Percentiles rank a stretch among this genome's conserved stretches.
Evolutionary conservation across 2,329 filamentous ascomycete species (phyloP).

Genomic region (Alternaria panax): DNA sequence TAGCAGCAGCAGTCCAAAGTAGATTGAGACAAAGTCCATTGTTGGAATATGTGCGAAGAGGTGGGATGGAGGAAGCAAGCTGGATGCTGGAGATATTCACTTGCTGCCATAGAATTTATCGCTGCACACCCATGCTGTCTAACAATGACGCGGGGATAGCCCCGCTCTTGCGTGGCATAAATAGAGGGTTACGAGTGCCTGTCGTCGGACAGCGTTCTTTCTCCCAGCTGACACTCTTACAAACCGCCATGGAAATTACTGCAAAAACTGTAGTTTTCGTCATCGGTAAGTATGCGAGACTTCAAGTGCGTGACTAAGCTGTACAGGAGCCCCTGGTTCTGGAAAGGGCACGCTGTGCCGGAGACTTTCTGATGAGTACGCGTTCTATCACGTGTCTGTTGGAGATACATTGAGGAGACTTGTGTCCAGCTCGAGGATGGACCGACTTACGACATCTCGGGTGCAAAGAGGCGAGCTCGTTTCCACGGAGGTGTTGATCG

Average conservation of each 20-base stretch:
- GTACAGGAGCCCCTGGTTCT: conserved; percentile 38
- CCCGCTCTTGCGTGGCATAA: conserved; percentile 5
- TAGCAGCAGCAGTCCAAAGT: conserved; percentile 1
- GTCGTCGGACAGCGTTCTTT: background rate
- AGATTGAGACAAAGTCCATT: conserved; percentile 3
- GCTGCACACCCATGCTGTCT: background rate
- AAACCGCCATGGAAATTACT: background rate
- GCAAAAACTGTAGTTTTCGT: conserved; percentile 11
- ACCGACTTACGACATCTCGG: background rate
- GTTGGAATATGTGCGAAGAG: background rate
- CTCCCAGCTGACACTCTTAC: background rate
- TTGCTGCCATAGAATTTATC: background rate
- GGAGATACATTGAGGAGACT: conserved; percentile 27
- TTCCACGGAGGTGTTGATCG: background rate
- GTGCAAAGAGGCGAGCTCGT: conserved; percentile 5
- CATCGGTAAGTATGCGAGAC: conserved; percentile 9
- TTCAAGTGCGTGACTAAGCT: conserved; percentile 8
- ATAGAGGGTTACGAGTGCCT: background rate
- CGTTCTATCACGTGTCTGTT: conserved; percentile 37
- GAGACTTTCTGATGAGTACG: conserved; percentile 21
- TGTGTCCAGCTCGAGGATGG: background rate
- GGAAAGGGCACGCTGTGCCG: conserved; percentile 44
- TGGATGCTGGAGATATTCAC: background rate
- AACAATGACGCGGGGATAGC: background rate
- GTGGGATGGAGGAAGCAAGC: background rate